Evolutionary conservation across 2,329 filamentous ascomycete species (phyloP).

Genomic region (Sordariomycetes sp.): DNA sequence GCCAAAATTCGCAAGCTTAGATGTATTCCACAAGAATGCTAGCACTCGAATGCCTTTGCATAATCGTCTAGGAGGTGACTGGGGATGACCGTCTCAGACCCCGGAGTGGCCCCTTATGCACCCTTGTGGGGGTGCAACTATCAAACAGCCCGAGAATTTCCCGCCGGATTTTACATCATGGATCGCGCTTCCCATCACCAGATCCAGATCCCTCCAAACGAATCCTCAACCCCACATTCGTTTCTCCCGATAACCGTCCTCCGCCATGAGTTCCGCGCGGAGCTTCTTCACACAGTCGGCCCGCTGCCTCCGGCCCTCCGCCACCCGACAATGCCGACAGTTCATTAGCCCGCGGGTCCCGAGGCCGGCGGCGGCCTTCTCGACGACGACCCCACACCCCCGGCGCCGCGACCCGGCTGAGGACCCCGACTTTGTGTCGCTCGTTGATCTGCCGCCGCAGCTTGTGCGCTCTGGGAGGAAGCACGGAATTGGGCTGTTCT

Average conservation of each 20-base stretch:
- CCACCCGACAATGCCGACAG: not conserved
- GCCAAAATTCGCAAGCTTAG: too few species aligned
- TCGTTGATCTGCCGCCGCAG: conserved; percentile 68
- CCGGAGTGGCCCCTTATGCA: not conserved
- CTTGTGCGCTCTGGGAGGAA: conserved; percentile 61
- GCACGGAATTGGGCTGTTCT: conserved; percentile 69
- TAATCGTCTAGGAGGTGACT: not conserved
- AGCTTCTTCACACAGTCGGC: not conserved
- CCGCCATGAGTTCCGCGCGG: conserved; percentile 1
- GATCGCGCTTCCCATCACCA: not conserved
- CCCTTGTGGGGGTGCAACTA: not conserved
- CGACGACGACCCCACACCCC: conserved; percentile 4
- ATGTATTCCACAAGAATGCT: too few species aligned
- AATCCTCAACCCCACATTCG: not conserved
- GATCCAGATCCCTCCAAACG: not conserved
- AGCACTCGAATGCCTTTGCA: not conserved
- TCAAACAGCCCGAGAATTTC: not conserved
- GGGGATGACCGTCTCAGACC: not conserved
- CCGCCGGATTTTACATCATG: conserved; percentile 1
- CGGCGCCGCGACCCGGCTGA: conserved; percentile 33
- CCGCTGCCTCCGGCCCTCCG: not conserved
- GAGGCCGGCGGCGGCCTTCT: not conserved
- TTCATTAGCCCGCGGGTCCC: not conserved
- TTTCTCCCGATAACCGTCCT: not conserved
- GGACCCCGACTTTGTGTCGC: conserved; percentile 67